A percentile compares a stretch with the other conserved stretches of the same genome.
phyloP scores from a whole-genome alignment of 352 stramenopile species.

The Globisporangium carolinianum region DNA sequence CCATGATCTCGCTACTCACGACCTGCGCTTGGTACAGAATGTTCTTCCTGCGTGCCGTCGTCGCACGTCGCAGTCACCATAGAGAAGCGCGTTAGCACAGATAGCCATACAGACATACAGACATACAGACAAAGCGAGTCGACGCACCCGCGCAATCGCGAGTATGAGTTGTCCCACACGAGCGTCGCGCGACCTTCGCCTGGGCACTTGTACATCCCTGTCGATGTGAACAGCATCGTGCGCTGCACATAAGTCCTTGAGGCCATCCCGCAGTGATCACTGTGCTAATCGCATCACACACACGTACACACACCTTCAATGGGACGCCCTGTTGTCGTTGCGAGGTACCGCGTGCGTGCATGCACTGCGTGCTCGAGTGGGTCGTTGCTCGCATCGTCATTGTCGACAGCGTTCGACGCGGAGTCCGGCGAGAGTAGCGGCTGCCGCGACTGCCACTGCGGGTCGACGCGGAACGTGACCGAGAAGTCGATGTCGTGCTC shows the following conservation, averaged over 20 bases:
- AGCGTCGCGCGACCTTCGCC: slow-evolving; percentile 48
- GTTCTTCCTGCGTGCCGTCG: slow-evolving; percentile 41
- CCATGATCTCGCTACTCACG: slow-evolving; percentile 60
- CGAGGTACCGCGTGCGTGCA: slow-evolving; percentile 49
- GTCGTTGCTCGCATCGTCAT: slow-evolving; percentile 16
- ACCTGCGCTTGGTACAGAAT: slow-evolving; percentile 72
- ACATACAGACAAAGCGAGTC: not conserved
- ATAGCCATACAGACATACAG: not conserved
- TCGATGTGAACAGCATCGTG: not conserved
- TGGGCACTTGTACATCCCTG: slow-evolving; percentile 51
- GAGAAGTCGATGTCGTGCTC: slow-evolving; percentile 79
- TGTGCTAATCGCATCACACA: too few relatives aligned
- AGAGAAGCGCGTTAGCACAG: not conserved
- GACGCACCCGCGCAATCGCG: slow-evolving; percentile 51
- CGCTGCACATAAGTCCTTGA: too few relatives aligned
- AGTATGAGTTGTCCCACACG: slow-evolving; percentile 82
- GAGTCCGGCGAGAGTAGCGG: not conserved
- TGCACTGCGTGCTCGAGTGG: slow-evolving; percentile 50
- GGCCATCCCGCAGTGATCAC: too few relatives aligned
- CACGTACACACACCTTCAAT: slow-evolving; percentile 32
- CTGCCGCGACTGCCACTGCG: slow-evolving; percentile 16
- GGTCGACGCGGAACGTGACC: slow-evolving; percentile 35
- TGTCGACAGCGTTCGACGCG: not conserved
- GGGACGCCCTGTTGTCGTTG: slow-evolving; percentile 34
- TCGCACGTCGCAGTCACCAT: too few relatives aligned